These are phyloP conservation scores for Stephanodiscus minutulus DNA, from an alignment of 108 stramenopile genomes.

Conservation along the genomic window DNA sequence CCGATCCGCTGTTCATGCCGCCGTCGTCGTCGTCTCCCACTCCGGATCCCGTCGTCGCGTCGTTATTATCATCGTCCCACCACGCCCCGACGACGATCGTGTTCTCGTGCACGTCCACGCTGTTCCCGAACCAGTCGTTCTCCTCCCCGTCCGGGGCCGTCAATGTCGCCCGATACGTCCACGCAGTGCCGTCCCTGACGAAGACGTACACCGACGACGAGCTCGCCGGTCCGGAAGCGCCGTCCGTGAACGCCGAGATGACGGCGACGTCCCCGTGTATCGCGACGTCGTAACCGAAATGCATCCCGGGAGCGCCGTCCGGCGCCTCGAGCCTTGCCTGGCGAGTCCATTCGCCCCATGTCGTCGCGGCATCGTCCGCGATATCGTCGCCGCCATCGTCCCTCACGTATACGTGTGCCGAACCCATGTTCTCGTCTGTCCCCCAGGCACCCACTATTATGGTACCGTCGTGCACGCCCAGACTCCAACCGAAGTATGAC, in stretches of 20 bases:
- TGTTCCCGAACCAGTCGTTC: constrained; percentile 36
- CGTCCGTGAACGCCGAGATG: constrained; percentile 26
- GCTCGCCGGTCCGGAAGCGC: constrained; percentile 25
- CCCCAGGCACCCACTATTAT: constrained; percentile 38
- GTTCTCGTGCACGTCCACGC: constrained; percentile 29
- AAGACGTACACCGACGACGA: constrained; percentile 24
- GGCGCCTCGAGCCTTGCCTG: constrained; percentile 17
- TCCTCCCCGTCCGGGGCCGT: constrained; percentile 25
- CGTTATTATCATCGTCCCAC: constrained; percentile 19
- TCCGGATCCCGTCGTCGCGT: too few species aligned
- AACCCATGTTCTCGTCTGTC: constrained; percentile 19
- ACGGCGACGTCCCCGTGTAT: constrained; percentile 17
- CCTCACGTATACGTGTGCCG: constrained; percentile 25
- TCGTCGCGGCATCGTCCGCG: constrained; percentile 1
- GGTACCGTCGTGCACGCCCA: constrained; percentile 29
- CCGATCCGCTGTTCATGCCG: constrained; percentile 21
- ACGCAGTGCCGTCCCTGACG: constrained; percentile 14
- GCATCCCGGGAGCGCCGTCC: constrained; percentile 20
- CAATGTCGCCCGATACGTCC: constrained; percentile 21
- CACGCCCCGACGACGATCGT: constrained; percentile 29
- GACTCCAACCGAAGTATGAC: constrained; percentile 29
- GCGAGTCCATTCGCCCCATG: constrained; percentile 23
- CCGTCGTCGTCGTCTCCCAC: constrained; percentile 8
- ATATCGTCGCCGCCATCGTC: not conserved
- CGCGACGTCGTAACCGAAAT: constrained; percentile 32